A percentile compares a stretch with the other conserved stretches of the same genome.
phyloP scores from a whole-genome alignment of 2,329 filamentous ascomycete species.

The Colletotrichum tropicicola region DNA sequence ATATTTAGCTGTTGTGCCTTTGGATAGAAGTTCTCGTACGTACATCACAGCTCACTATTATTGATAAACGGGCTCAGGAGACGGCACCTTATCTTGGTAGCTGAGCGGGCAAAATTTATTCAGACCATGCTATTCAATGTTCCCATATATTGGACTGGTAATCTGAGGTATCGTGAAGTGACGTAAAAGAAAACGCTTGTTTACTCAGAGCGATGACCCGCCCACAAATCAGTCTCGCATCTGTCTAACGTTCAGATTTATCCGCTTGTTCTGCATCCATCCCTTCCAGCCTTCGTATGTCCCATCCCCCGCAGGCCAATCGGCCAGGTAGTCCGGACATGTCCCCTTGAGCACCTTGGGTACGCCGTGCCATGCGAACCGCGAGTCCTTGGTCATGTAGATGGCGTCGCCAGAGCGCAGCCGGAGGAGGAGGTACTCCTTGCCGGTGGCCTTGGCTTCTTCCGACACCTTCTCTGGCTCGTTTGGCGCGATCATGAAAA shows the following conservation, averaged over 20 bases:
- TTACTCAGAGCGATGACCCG: background rate
- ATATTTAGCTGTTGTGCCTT: too few species aligned
- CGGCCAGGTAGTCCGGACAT: constrained; percentile 76
- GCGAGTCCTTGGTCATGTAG: constrained; percentile 83
- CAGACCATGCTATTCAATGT: too few species aligned
- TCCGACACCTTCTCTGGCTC: constrained; percentile 32
- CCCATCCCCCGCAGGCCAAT: constrained; percentile 75
- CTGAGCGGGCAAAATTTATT: too few species aligned
- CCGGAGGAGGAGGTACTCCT: constrained; percentile 67
- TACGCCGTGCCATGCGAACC: constrained; percentile 96
- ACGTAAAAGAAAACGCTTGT: background rate
- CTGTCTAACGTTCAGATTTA: constrained; percentile 93
- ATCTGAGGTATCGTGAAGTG: background rate
- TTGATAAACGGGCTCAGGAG: too few species aligned
- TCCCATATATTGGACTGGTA: too few species aligned
- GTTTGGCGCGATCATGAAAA: constrained; percentile 84
- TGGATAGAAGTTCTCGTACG: too few species aligned
- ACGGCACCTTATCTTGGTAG: too few species aligned
- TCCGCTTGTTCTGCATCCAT: constrained; percentile 88
- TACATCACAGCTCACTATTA: too few species aligned
- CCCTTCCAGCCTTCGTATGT: constrained; percentile 76
- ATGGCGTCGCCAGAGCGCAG: constrained; percentile 88
- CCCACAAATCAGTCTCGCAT: constrained; percentile 68
- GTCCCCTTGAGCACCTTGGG: constrained; percentile 84
- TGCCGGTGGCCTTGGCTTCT: constrained; percentile 38